Evolutionary conservation across 805 yeast species (phyloP).

Genomic region (Candida xyloterini): DNA sequence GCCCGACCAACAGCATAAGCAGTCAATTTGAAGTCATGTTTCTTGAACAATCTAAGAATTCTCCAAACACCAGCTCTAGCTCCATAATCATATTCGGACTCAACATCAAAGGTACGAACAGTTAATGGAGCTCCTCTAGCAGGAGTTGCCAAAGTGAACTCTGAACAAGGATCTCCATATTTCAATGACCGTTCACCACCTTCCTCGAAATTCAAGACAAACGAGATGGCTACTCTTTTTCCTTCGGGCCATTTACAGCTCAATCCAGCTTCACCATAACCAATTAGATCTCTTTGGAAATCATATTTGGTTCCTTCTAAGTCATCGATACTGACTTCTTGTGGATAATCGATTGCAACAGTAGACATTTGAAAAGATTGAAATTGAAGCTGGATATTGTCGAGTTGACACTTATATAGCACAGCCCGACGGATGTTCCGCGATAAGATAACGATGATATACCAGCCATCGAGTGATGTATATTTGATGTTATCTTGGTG

Average conservation of each 20-base stretch:
- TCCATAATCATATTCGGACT: conserved; percentile 19
- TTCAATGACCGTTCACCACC: conserved; percentile 25
- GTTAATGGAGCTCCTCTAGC: conserved; percentile 15
- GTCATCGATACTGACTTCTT: conserved; percentile 13
- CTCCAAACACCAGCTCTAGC: conserved; percentile 22
- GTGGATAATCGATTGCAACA: conserved; percentile 11
- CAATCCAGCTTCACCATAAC: conserved; percentile 29
- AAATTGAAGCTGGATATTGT: background rate
- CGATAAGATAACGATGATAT: background rate
- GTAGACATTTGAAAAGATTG: conserved; percentile 5
- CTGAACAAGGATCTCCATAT: conserved; percentile 16
- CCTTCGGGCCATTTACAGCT: conserved; percentile 29
- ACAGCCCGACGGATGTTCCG: conserved; percentile 3
- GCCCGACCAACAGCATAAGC: conserved; percentile 41
- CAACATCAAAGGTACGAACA: conserved; percentile 18
- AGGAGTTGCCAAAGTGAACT: conserved; percentile 16
- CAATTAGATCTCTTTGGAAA: conserved; percentile 20
- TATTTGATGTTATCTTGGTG: background rate
- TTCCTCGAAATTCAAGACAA: conserved; percentile 30
- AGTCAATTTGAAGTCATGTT: conserved; percentile 33
- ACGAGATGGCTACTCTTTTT: conserved; percentile 25
- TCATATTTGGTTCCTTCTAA: conserved; percentile 17
- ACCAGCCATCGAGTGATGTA: background rate
- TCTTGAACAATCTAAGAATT: conserved; percentile 33
- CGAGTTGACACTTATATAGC: background rate